These are phyloP conservation scores for Phialophora expanda DNA, from an alignment of 2,329 filamentous ascomycete genomes.

Conservation along the genomic window DNA sequence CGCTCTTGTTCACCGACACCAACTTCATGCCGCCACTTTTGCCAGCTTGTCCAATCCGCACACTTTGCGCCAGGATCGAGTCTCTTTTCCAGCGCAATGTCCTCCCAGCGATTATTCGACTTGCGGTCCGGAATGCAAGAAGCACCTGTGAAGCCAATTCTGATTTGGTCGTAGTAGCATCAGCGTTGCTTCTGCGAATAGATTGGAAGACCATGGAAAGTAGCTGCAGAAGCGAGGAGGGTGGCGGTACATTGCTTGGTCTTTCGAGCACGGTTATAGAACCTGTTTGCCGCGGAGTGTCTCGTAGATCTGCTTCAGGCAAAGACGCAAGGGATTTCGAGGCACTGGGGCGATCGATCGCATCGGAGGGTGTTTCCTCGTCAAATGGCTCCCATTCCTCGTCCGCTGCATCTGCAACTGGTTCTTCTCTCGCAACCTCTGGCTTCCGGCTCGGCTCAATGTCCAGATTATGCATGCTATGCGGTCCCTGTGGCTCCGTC, in stretches of 20 bases:
- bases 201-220: slow-evolving; percentile 71
- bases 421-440: background rate
- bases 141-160: slow-evolving; percentile 24
- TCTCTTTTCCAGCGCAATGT: slow-evolving; percentile 91
- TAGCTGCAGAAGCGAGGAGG: slow-evolving; percentile 77
- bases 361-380: slow-evolving; percentile 42
- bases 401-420: slow-evolving; percentile 44
- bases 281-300: slow-evolving; percentile 9
- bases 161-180: slow-evolving; percentile 14
- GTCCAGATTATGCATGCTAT: too few relatives aligned
- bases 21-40: slow-evolving; percentile 88
- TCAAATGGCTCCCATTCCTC: slow-evolving; percentile 63
- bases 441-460: background rate
- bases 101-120: slow-evolving; percentile 81
- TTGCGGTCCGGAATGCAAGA: slow-evolving; percentile 61
- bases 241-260: slow-evolving; percentile 87
- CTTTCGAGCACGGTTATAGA: slow-evolving; percentile 48
- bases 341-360: background rate
- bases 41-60: slow-evolving; percentile 78
- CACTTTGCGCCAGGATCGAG: slow-evolving; percentile 79
- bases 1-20: slow-evolving; percentile 79
- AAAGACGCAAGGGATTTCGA: background rate
- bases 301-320: slow-evolving; percentile 33
- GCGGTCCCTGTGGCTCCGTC: background rate
- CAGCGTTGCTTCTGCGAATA: slow-evolving; percentile 35